Evolutionary conservation across 2,329 filamentous ascomycete species (phyloP).

Genomic region (Verticillium zaregamsianum): DNA sequence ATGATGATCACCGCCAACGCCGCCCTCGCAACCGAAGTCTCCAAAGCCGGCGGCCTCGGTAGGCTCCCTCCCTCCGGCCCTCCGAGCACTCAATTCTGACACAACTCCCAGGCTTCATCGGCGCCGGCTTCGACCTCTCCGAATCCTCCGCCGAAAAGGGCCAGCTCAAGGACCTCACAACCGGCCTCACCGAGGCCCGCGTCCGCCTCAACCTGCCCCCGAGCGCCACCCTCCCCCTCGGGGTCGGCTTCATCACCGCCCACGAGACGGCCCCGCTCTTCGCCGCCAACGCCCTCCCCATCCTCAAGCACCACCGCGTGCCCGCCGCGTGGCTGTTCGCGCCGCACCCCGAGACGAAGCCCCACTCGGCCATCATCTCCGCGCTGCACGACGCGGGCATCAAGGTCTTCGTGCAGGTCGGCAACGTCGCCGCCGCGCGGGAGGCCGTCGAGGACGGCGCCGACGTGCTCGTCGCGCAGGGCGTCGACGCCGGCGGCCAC

Average conservation of each 20-base stretch:
- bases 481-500: slow-evolving; percentile 61
- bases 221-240: slow-evolving; percentile 40
- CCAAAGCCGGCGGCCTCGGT: slow-evolving; percentile 34
- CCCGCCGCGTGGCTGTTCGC: slow-evolving; percentile 66
- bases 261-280: slow-evolving; percentile 35
- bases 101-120: slow-evolving; percentile 26
- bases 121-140: slow-evolving; percentile 23
- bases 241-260: slow-evolving; percentile 60
- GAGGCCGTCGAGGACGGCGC: slow-evolving; percentile 42
- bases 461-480: slow-evolving; percentile 59
- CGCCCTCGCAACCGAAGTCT: slow-evolving; percentile 30
- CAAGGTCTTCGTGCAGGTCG: slow-evolving; percentile 57
- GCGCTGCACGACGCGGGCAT: slow-evolving; percentile 29
- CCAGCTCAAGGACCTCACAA: slow-evolving; percentile 26
- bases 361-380: slow-evolving; percentile 30
- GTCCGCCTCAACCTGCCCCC: slow-evolving; percentile 19
- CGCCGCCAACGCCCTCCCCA: slow-evolving; percentile 36
- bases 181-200: slow-evolving; percentile 24
- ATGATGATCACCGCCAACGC: slow-evolving; percentile 29
- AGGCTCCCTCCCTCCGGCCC: neutral
- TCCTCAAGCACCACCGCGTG: slow-evolving; percentile 49
- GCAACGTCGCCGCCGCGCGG: slow-evolving; percentile 52
- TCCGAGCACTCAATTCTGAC: neutral
- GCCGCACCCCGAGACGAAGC: slow-evolving; percentile 38
- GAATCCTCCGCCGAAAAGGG: slow-evolving; percentile 16